Evolutionary conservation across 495 filamentous ascomycete species (phyloP), one percentile per base, ranked within the genome.

Genomic region (Lophiotrema nucula): DNA sequence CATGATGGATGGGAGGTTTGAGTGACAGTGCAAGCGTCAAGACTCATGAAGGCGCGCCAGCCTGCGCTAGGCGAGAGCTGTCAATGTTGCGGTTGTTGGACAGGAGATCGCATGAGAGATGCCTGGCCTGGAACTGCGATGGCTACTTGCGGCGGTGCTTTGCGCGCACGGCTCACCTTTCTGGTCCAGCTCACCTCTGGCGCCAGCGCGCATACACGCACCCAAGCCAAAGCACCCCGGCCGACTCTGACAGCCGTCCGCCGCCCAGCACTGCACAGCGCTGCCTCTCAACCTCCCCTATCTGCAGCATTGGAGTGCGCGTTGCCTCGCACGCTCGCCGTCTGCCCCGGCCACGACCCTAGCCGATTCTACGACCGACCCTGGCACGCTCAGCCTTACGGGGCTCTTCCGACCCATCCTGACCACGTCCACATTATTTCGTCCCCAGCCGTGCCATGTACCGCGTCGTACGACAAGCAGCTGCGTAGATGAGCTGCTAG

Each of bases 401-500:
- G 27, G 37, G 42, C 26, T n/a, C 28, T n/a, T 47, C 44, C 47
- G 27, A 26, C 47, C 49, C 46, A 37, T 45, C 54, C 50, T 61
- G 37, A 38, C 47, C 59, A 44, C 49, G 18, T 44, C 48, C 22
- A 19, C 44, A 4, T 23, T 3, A n/a, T 27, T 3, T 46, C 42
- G 13, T 33, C n/a, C 51, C 46, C 45, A 47, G 25, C 51, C 47
- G 60, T 66, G 63, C 63, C 47, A 66, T 66, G 63, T 66, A n/a
- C 60, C 50, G 58, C 58, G 31, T 48, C 46, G 54, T 62, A 51
- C 63, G 25, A 66, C 48, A 21, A 16, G 19, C 38, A 27, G 28
- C 50, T 55, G 63, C 58, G 35, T 66, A 62, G 33, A 66, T 66
- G 63, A 66, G 44, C 33, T 53, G 58, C 52, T 49, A 53, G 58